phyloP scores from a whole-genome alignment of 2,329 filamentous ascomycete genomes.

The Bipolaris zeicola region DNA sequence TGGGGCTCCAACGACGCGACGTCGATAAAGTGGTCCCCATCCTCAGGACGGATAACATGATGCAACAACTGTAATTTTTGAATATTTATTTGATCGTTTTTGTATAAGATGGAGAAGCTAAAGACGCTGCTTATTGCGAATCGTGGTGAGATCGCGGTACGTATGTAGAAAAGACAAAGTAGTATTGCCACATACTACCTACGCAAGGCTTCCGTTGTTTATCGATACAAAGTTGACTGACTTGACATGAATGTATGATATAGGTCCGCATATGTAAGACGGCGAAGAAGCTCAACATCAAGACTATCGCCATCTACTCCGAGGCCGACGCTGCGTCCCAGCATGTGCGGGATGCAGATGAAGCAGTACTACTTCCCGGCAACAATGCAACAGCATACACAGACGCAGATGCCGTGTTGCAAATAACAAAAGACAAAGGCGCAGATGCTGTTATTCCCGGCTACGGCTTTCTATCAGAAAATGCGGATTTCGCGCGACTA shows the following conservation, averaged over 20 bases:
- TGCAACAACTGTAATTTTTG: neutral
- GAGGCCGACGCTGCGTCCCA: constrained; percentile 60
- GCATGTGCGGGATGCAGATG: constrained; percentile 61
- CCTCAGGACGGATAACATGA: neutral
- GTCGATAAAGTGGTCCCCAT: too few relatives aligned
- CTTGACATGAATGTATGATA: constrained; percentile 12
- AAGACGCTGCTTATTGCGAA: constrained; percentile 64
- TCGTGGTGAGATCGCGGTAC: constrained; percentile 61
- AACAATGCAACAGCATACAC: constrained; percentile 58
- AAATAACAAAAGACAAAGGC: constrained; percentile 56
- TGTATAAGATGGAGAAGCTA: constrained; percentile 48
- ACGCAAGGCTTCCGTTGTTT: neutral
- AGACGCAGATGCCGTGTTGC: constrained; percentile 55
- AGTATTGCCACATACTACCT: too few relatives aligned
- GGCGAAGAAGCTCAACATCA: constrained; percentile 57
- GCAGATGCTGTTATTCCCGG: constrained; percentile 68
- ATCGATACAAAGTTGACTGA: constrained; percentile 17
- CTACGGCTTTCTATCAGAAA: constrained; percentile 71
- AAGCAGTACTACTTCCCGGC: constrained; percentile 58
- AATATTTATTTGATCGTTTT: too few relatives aligned
- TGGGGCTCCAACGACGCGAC: neutral
- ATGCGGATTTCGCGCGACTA: constrained; percentile 63
- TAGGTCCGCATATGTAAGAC: constrained; percentile 58
- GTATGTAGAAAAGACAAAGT: neutral
- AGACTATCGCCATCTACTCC: constrained; percentile 64